Base-by-base conservation (phyloP, 148 eudicot genomes). In the Rhododendron henanense region DNA sequence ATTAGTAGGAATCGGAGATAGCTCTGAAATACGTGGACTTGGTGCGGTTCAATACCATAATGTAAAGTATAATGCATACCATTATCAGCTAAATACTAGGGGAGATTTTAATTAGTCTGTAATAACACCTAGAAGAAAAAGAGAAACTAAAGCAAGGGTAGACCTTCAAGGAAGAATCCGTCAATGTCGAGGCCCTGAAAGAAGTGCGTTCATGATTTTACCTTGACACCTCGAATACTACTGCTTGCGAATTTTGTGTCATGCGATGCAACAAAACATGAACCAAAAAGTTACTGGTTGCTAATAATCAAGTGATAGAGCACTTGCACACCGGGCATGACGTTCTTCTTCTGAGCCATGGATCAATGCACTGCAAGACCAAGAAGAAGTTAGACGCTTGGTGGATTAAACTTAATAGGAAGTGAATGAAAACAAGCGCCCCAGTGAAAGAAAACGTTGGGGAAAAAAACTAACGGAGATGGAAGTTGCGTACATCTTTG, bases 251-350 rank as follows among this genome's bases (percentile, higher is more conserved):
- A 50, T 84, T 84, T 50, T 15, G 33, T 9, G 28, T 71, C 65
- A 6, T 73, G 75, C 25, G n/a, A 37, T 6, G n/a, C 2, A 33
- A 71, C 21, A 48, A 16, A 59, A 50, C 47, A 47, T 73, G 33
- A 84, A 31, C 37, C 78, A 45, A 48, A 33, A 48, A 7, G 7
- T 2, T 6, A 71, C 21, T 5, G 35, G 15, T 53, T 39, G 35
- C 53, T 37, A 78, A 31, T 31, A 71, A 91, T 92, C 90, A 94
- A 80, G 92, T 88, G 84, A 94, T 78, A 21, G 97, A 94, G 63
- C 94, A 95, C 90, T 97, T 97, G 95, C 99, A 97, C 59, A 97
- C 91, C 18, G 99, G 99, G 80, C 99, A 97, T 16, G 94, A 91
- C 48, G 94, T 90, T 89, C 79, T 92, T 87, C 98, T 93, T 85